phyloP scores from a whole-genome alignment of 495 filamentous ascomycete species.

The Tetracladium marchalianum region DNA sequence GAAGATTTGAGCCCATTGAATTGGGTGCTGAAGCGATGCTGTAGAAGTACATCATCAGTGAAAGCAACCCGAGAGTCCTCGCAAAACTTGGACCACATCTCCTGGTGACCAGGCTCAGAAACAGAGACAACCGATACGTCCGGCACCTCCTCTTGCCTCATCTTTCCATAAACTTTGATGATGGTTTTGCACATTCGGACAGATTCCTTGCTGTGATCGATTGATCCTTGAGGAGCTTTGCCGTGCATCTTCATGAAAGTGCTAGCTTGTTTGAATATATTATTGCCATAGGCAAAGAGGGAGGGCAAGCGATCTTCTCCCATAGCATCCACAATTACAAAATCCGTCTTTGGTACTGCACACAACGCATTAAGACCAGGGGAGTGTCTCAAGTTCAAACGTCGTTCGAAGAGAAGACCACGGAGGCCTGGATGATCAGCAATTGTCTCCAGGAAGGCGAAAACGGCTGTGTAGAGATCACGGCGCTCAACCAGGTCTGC shows the following conservation, averaged over 20 bases:
- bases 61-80: conserved; percentile 11
- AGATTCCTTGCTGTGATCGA: neutral
- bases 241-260: conserved; percentile 1
- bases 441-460: conserved; percentile 3
- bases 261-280: conserved; percentile 11
- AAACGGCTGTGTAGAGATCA: conserved; percentile 3
- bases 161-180: conserved; percentile 6
- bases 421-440: conserved; percentile 2
- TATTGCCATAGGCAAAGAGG: neutral
- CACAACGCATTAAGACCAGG: conserved; percentile 4
- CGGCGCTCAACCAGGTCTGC: conserved; percentile 5
- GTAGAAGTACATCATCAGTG: conserved; percentile 11
- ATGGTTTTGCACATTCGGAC: conserved; percentile 6
- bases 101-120: neutral
- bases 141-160: neutral
- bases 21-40: conserved; percentile 2
- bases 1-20: neutral
- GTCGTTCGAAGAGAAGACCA: conserved; percentile 3
- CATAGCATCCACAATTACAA: neutral
- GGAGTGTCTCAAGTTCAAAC: conserved; percentile 1
- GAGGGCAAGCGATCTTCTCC: neutral
- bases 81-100: conserved; percentile 5
- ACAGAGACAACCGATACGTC: neutral
- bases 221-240: neutral
- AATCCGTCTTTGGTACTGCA: neutral